Evolutionary conservation across 495 filamentous ascomycete genomes (phyloP).

Genomic region (Darksidea phi): DNA sequence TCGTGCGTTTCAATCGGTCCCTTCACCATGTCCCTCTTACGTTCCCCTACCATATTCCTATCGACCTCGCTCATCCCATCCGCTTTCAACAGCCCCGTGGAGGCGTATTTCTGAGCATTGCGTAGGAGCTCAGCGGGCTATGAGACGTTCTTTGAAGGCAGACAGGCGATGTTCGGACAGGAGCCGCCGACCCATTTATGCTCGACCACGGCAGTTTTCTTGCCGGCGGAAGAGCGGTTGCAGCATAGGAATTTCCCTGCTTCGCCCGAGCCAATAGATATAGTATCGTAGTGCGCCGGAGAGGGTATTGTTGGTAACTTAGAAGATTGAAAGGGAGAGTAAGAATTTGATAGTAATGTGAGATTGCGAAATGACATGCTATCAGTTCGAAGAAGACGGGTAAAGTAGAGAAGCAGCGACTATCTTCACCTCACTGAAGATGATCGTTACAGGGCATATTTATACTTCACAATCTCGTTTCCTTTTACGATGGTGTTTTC

Average conservation of each 20-base stretch:
- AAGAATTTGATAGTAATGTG: too few species aligned
- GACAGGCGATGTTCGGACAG: constrained; percentile 30
- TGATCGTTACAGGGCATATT: too few species aligned
- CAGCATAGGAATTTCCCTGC: constrained; percentile 15
- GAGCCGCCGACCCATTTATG: constrained; percentile 25
- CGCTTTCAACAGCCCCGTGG: constrained; percentile 10
- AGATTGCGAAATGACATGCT: too few species aligned
- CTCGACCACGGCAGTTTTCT: constrained; percentile 22
- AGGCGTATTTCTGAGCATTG: constrained; percentile 2
- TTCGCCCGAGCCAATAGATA: constrained; percentile 13
- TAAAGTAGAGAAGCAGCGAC: background rate
- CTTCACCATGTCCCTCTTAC: constrained; percentile 27
- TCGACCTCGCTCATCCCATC: background rate
- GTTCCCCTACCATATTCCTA: constrained; percentile 7
- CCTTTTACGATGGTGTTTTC: too few species aligned
- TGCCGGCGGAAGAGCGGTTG: constrained; percentile 3
- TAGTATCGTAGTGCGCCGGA: constrained; percentile 11
- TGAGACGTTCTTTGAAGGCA: constrained; percentile 23
- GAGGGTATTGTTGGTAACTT: background rate
- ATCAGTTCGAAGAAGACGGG: too few species aligned
- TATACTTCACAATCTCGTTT: background rate
- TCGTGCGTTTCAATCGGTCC: constrained; percentile 20
- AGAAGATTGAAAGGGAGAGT: background rate
- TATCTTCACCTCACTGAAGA: background rate
- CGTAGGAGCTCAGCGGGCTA: constrained; percentile 13